These are phyloP conservation scores for Stephanodiscus triporus DNA, from an alignment of 108 stramenopile species.

Conservation along the genomic window DNA sequence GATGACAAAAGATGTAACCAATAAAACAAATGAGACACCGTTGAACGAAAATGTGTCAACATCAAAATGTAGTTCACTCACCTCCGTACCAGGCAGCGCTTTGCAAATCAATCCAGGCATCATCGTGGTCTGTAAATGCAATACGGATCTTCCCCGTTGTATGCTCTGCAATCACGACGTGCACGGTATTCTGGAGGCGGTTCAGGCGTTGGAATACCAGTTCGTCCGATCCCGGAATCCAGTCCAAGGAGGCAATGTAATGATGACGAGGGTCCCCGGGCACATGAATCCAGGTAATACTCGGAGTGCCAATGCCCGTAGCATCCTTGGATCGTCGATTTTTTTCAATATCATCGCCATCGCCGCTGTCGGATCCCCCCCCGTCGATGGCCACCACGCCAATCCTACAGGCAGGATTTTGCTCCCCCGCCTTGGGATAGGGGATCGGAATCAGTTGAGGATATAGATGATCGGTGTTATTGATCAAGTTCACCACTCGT, in stretches of 20 bases:
- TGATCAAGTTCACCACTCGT: constrained; percentile 46
- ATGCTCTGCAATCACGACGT: constrained; percentile 41
- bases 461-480: constrained; percentile 52
- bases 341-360: constrained; percentile 4
- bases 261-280: constrained; percentile 50
- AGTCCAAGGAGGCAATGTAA: constrained; percentile 49
- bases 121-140: constrained; percentile 44
- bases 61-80: neutral
- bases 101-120: constrained; percentile 50
- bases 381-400: constrained; percentile 37
- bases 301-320: neutral
- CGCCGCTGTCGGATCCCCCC: neutral
- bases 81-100: constrained; percentile 45
- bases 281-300: constrained; percentile 46
- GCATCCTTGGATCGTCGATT: neutral
- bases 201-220: constrained; percentile 47
- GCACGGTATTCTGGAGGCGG: constrained; percentile 46
- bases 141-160: constrained; percentile 36
- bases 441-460: constrained; percentile 45
- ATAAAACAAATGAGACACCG: neutral
- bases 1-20: neutral
- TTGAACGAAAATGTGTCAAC: neutral
- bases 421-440: constrained; percentile 50
- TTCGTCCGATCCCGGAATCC: constrained; percentile 43
- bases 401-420: constrained; percentile 40